A percentile compares a stretch with the other conserved stretches of the same genome.
Conservation (phyloP, 768 basidiomycete genomes). For the Phylloporus rhodoxanthus region DNA sequence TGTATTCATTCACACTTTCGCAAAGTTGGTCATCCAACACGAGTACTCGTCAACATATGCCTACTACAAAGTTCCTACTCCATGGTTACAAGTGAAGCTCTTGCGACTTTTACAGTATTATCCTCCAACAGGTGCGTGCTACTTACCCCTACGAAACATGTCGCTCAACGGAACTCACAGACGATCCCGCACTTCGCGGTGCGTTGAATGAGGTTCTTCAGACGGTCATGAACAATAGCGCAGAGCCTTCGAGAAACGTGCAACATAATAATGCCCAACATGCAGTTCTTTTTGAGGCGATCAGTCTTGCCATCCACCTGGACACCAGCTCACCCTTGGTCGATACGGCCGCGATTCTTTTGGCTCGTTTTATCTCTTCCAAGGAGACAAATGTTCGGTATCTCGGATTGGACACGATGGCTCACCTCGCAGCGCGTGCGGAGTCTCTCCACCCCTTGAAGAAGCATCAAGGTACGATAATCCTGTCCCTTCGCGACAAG, state of each 20-base stretch:
- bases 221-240: conserved; percentile 84
- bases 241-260: conserved; percentile 87
- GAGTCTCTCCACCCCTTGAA: conserved; percentile 91
- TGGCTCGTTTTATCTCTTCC: conserved; percentile 94
- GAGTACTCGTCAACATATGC: conserved; percentile 87
- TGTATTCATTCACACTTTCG: conserved; percentile 4
- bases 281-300: conserved; percentile 97
- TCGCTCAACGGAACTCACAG: conserved; percentile 36
- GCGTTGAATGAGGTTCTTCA: conserved; percentile 80
- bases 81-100: conserved; percentile 96
- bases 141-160: neutral
- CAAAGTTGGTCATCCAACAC: conserved; percentile 82
- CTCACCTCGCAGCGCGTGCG: conserved; percentile 91
- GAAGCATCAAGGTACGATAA: conserved; percentile 93
- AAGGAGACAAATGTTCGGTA: conserved; percentile 99
- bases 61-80: conserved; percentile 96
- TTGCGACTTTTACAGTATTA: conserved; percentile 92
- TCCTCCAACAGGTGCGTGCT: conserved; percentile 75
- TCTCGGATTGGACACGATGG: conserved; percentile 96
- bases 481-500: conserved; percentile 88
- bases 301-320: conserved; percentile 91
- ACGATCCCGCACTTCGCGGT: conserved; percentile 73
- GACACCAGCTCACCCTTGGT: conserved; percentile 89
- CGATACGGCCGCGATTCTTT: conserved; percentile 77
- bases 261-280: conserved; percentile 99